phyloP scores from a whole-genome alignment of 495 filamentous ascomycete species.

The Durotheca rogersii region DNA sequence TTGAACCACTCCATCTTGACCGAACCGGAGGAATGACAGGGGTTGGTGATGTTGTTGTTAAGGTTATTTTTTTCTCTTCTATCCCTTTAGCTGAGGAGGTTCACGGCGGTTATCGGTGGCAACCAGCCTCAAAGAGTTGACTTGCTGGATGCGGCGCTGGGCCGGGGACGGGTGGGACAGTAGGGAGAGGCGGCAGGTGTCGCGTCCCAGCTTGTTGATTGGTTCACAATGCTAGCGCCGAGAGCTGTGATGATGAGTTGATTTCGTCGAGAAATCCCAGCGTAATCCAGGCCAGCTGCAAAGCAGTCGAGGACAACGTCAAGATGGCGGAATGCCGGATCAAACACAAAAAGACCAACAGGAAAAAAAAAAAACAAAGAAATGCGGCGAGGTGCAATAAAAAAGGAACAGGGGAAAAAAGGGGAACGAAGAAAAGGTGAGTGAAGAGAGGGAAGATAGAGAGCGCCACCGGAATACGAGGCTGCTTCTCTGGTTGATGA shows the following conservation, averaged over 20 bases:
- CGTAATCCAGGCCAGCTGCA: slow-evolving; percentile 27
- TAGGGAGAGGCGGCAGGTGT: not conserved
- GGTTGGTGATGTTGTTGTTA: slow-evolving; percentile 1
- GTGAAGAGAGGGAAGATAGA: not conserved
- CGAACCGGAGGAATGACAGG: not conserved
- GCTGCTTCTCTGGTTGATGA: slow-evolving; percentile 3
- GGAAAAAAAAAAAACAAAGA: not conserved
- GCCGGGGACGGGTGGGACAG: not conserved
- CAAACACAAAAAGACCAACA: slow-evolving; percentile 1
- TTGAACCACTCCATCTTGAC: slow-evolving; percentile 42
- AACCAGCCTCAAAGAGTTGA: not conserved
- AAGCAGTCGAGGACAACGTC: slow-evolving; percentile 7
- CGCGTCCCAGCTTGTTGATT: not conserved
- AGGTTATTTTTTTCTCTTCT: not conserved
- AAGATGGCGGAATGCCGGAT: no score
- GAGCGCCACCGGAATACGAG: not conserved
- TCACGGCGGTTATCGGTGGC: not conserved
- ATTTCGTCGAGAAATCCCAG: slow-evolving; percentile 23
- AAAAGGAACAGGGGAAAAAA: not conserved
- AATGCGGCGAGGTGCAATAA: not conserved
- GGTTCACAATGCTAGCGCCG: not conserved
- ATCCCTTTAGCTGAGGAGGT: no score
- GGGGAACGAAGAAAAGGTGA: not conserved
- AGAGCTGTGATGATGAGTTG: slow-evolving; percentile 1
- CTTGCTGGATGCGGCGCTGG: slow-evolving; percentile 1